These are phyloP conservation scores for Cyanodermella asteris DNA, from an alignment of 2,329 filamentous ascomycete genomes.

Conservation along the genomic window DNA sequence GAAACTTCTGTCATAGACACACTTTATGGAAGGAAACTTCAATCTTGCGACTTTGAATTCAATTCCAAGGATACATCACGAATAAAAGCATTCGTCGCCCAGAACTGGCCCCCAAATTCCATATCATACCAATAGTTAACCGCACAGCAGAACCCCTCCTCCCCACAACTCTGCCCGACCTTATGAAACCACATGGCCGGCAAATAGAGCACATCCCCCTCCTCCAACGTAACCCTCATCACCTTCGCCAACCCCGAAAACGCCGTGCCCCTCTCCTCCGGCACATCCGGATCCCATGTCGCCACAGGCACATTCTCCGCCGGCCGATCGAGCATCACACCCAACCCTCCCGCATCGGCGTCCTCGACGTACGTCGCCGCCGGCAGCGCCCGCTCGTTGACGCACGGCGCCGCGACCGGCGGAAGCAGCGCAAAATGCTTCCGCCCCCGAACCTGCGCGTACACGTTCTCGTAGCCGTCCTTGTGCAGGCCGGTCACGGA, in stretches of 20 bases:
- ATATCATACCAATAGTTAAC: slow-evolving; percentile 80
- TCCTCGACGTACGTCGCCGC: slow-evolving; percentile 33
- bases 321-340: slow-evolving; percentile 10
- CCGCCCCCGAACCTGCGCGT: slow-evolving; percentile 49
- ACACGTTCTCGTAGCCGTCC: slow-evolving; percentile 72
- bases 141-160: slow-evolving; percentile 52
- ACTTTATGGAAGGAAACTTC: too few species aligned
- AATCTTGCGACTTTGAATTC: too few species aligned
- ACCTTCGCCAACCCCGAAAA: slow-evolving; percentile 40
- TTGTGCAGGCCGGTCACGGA: slow-evolving; percentile 55
- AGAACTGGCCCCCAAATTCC: slow-evolving; percentile 50
- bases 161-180: slow-evolving; percentile 46
- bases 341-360: too few species aligned
- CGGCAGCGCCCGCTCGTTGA: slow-evolving; percentile 38
- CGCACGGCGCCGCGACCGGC: slow-evolving; percentile 45
- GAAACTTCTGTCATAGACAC: too few species aligned
- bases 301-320: slow-evolving; percentile 35
- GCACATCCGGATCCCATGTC: slow-evolving; percentile 50
- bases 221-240: slow-evolving; percentile 43
- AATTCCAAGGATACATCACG: slow-evolving; percentile 6
- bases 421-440: slow-evolving; percentile 60
- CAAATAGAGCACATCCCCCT: slow-evolving; percentile 64
- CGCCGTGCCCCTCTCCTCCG: slow-evolving; percentile 25
- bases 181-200: slow-evolving; percentile 70
- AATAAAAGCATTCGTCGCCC: slow-evolving; percentile 20